Evolutionary conservation across 106 monocot species (phyloP).

Genomic region (Hemerocallis citrina): DNA sequence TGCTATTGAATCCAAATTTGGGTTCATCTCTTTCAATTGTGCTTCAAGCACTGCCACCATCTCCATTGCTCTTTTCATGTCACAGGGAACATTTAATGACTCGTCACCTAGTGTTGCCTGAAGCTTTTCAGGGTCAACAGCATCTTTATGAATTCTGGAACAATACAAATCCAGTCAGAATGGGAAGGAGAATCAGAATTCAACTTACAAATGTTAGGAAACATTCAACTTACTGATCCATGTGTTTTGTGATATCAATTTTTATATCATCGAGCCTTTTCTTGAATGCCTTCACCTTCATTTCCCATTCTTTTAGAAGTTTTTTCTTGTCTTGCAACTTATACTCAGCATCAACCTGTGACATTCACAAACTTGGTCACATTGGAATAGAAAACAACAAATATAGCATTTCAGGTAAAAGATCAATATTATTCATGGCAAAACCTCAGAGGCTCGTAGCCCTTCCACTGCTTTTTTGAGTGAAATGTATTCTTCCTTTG

Average conservation of each 20-base stretch:
- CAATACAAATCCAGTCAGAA: constrained; percentile 1
- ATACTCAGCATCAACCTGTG: constrained; percentile 76
- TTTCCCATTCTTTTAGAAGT: constrained; percentile 64
- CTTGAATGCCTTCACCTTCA: constrained; percentile 64
- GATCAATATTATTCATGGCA: neutral
- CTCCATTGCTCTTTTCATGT: constrained; percentile 79
- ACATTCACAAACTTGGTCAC: neutral
- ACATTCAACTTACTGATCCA: constrained; percentile 65
- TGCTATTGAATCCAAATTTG: constrained; percentile 88
- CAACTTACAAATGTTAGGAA: neutral
- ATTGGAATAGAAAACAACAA: neutral
- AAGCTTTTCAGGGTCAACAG: constrained; percentile 81
- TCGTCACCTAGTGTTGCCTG: constrained; percentile 43
- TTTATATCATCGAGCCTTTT: constrained; percentile 76
- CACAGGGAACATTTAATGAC: constrained; percentile 36
- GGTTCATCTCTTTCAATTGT: constrained; percentile 94
- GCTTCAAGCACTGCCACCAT: constrained; percentile 85
- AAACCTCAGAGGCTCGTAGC: constrained; percentile 87
- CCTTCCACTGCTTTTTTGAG: constrained; percentile 75
- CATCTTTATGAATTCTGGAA: constrained; percentile 78
- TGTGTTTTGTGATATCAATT: constrained; percentile 45
- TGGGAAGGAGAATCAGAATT: neutral
- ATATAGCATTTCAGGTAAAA: neutral
- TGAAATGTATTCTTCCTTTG: constrained; percentile 63
- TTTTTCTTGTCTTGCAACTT: constrained; percentile 77